Base-by-base conservation (phyloP, 805 yeast genomes). In the Wickerhamomyces tratensis region DNA sequence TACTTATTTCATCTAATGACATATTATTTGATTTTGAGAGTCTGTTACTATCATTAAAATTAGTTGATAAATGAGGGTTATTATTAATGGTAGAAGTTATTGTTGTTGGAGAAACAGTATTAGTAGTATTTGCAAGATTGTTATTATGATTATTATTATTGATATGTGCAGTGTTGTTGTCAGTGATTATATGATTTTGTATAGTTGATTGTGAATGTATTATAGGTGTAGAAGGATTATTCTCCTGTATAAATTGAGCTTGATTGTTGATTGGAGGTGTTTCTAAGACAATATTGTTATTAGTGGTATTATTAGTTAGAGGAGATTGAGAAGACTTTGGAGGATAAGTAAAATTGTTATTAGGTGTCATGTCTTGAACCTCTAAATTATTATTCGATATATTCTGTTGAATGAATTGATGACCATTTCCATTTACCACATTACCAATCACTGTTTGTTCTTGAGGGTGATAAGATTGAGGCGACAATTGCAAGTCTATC, bases 1-100 rank as follows among this genome's bases (percentile, higher is more conserved):
- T 45, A 25, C 41, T 47, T 10, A 55, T 49, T 39, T 57, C 57
- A 33, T 53, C 56, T 6, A 49, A 40, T 6, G 54, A 45, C 0
- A 51, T 33, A 29, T 39, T 48, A 33, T 50, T 53, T 3, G 58
- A 43, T 1, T 52, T 45, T 15, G 36, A 35, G 3, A 50, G 40
- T 34, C 51, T 43, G 13, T 20, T 20, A 20, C 20, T 20, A 20
- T 20, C 20, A 20, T 20, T 20, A 20, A 20, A 20, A 20, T 20
- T 20, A 20, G 2, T 20, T 20, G 20, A 20, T 20, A 20, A 20
- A 20, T 41, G 40, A 6, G 39, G 33, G 7, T 39, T 20, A 37
- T 39, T 27, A 5, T 6, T 10, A 25, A 31, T 27, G 20, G 36
- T 13, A 15, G 26, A 4, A 12, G 12, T 25, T 11, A 37, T 7